Evolutionary conservation across 257 asterid genomes (phyloP), one percentile per base, ranked within the genome.

Genomic region (Echium plantagineum): DNA sequence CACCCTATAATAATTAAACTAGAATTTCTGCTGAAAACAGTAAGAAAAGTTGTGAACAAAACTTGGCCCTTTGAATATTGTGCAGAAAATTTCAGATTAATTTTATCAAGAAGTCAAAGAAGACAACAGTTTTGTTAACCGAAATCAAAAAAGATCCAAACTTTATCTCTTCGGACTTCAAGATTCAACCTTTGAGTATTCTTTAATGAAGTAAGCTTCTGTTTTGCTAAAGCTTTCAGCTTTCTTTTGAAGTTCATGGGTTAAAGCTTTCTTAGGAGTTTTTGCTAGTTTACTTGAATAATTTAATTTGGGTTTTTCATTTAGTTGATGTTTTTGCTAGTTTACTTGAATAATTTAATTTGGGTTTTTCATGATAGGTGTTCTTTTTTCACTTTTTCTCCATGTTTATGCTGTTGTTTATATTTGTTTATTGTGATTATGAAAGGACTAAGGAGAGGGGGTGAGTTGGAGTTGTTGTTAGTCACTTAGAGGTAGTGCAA

Each of bases 11-110:
- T n/a, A n/a, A n/a, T n/a, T n/a, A n/a, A n/a, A n/a, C n/a, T n/a
- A n/a, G n/a, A n/a, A n/a, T n/a, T n/a, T n/a, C n/a, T n/a, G n/a
- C n/a, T n/a, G 42, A 66, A 72, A 66, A 61, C 64, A 70, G 58
- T 66, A 66, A 73, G 71, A 28, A 60, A 63, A 24, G 26, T 62
- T 62, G 31, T 48, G 67, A 56, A 63, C 64, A 22, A 60, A 49
- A 60, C 62, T 59, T 55, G 79, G 77, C 31, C 75, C 83, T 72
- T 73, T 66, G 80, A 78, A 71, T 64, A 70, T 61, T 76, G 81
- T 68, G 83, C 78, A 61, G 30, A 31, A 63, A 70, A 72, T 59
- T 75, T 64, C 58, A 55, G 68, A 69, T 62, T 48, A 67, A 76
- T 60, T 62, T 70, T 61, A 6, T 46, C 58, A 59, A 58, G 31